Evolutionary conservation across 257 asterid genomes (phyloP).

Genomic region (Solanum pimpinellifolium): DNA sequence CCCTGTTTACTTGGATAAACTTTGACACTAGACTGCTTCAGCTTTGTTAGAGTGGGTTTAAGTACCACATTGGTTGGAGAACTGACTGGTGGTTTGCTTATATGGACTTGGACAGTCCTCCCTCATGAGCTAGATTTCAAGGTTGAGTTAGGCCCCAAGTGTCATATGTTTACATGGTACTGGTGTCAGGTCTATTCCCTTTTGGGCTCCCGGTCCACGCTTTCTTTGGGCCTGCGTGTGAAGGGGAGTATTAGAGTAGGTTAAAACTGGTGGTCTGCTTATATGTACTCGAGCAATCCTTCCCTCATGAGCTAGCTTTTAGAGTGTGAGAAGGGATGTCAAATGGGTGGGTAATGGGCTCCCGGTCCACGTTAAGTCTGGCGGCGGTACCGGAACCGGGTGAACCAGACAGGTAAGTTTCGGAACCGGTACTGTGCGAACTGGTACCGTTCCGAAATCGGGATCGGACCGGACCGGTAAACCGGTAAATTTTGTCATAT

Average conservation of each 20-base stretch:
- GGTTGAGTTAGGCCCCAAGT: neutral
- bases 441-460: too few species aligned
- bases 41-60: neutral
- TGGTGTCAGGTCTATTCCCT: too few species aligned
- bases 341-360: neutral
- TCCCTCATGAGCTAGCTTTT: neutral
- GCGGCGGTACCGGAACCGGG: too few species aligned
- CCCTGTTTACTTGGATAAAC: neutral
- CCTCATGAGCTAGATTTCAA: neutral
- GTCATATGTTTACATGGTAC: neutral
- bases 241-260: neutral
- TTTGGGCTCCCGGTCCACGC: neutral
- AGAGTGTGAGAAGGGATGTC: neutral
- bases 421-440: too few species aligned
- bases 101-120: neutral
- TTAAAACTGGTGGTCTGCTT: neutral
- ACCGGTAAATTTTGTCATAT: too few species aligned
- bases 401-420: too few species aligned
- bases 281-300: neutral
- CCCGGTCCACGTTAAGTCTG: too few species aligned
- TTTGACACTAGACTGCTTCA: neutral
- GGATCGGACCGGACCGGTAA: too few species aligned
- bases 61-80: neutral
- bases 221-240: neutral
- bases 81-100: neutral